Evolutionary conservation across 208 protist species (phyloP), one percentile per base, ranked within the genome.

Genomic region (Acanthamoeba castellanii): DNA sequence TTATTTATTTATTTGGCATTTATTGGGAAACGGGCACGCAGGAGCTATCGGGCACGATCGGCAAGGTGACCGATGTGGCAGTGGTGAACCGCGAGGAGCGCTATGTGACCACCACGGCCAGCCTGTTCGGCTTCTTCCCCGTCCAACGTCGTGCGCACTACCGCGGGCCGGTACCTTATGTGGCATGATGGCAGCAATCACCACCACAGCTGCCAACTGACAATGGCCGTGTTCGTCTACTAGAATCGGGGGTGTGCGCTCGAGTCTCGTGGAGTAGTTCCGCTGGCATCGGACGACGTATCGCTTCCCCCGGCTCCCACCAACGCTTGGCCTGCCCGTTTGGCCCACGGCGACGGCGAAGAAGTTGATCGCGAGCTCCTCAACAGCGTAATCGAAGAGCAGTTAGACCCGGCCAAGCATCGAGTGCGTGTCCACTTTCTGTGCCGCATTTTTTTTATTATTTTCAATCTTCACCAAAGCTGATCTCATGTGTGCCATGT

Each of bases 91-190:
- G 2, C 30, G 32, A 34, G 34, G 25, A 78, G 70, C 70, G 18
- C 18, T 45, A 78, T 30, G 70, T 78, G 16, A 78, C 70, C 34
- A 45, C 70, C 70, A 78, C 70, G 34, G 70, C 70, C 2, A 78
- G 70, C 34, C 13, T 78, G 25, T 45, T 34, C 18, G 70, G 70
- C 6, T 45, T 78, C 70, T 78, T 78, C 70, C 70, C 70, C 20
- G 70, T 78, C 30, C 70, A 78, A 16, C 70, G 70, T 13, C n/a
- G 70, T 20, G 70, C 70, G 32, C 70, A 78, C 32, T 78, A 78
- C 70, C 70, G 70, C 70, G 70, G 70, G 32, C 70, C 70, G n/a
- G 70, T 78, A 14, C 70, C 55, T 25, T 22, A 14, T 59, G 55
- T 59, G 55, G 55, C 55, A 22, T 59, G 3, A 59, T 18, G 55